These are phyloP conservation scores for Podaxis pistillaris DNA, from an alignment of 768 basidiomycete species.

Conservation along the genomic window DNA sequence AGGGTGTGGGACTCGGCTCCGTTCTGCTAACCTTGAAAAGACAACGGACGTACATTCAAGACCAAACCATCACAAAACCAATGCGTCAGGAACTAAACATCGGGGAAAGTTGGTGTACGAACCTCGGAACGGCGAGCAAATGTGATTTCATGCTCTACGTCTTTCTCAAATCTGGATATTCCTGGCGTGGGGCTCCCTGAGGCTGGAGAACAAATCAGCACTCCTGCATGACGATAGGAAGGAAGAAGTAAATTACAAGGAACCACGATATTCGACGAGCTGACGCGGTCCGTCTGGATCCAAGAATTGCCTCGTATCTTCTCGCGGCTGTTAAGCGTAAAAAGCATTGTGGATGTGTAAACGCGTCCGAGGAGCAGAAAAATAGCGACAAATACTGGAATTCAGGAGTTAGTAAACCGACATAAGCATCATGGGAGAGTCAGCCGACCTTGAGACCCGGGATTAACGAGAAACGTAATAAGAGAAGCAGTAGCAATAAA, in stretches of 20 bases:
- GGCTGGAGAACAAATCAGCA: not conserved
- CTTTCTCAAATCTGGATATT: not conserved
- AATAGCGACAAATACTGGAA: not conserved
- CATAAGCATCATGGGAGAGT: not conserved
- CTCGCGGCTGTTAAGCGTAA: not conserved
- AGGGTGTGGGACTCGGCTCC: not conserved
- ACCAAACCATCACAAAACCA: too few relatives aligned
- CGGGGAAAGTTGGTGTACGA: not conserved
- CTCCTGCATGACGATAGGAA: not conserved
- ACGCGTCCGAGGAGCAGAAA: not conserved
- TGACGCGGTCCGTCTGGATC: not conserved
- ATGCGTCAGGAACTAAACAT: not conserved
- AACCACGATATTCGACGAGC: not conserved
- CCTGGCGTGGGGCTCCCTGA: not conserved
- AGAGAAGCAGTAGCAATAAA: not conserved
- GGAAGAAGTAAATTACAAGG: not conserved
- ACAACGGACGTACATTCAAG: not conserved
- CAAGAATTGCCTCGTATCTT: not conserved
- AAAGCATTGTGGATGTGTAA: not conserved
- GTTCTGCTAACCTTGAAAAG: not conserved
- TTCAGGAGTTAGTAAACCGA: not conserved
- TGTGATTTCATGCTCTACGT: not conserved
- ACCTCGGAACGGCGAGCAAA: not conserved
- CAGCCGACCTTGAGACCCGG: not conserved
- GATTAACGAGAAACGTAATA: not conserved